Percentiles rank a stretch among this genome's conserved stretches.
phyloP scores from a whole-genome alignment of 305 asterid species.

The Lippia alba region DNA sequence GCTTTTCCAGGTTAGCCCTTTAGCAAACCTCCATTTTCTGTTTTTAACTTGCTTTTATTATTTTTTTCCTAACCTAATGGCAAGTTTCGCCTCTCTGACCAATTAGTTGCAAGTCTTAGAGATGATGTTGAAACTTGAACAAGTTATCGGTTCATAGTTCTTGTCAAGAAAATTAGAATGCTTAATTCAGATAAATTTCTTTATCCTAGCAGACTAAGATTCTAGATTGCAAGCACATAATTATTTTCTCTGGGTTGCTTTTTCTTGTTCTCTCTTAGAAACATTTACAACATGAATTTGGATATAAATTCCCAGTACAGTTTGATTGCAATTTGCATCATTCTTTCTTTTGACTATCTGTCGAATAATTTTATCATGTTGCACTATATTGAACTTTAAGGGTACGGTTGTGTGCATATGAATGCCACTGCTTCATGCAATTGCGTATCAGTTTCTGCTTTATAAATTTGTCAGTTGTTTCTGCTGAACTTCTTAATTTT shows the following conservation, averaged over 20 bases:
- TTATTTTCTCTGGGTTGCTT: conserved; percentile 1
- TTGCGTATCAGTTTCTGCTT: conserved; percentile 26
- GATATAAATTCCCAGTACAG: conserved; percentile 1
- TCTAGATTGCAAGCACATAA: not conserved
- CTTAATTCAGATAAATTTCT: conserved; percentile 3
- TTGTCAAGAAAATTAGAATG: conserved; percentile 25
- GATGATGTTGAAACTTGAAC: not conserved
- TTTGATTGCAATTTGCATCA: not conserved
- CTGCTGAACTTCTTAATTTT: conserved; percentile 36
- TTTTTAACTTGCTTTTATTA: conserved; percentile 22
- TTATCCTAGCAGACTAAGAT: not conserved
- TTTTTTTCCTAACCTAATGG: conserved; percentile 1
- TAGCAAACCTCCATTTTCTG: not conserved
- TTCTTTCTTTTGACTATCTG: not conserved
- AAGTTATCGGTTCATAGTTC: not conserved
- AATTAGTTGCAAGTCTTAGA: not conserved
- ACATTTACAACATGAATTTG: not conserved
- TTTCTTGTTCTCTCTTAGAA: conserved; percentile 5
- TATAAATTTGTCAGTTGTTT: conserved; percentile 29
- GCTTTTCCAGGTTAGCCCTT: conserved; percentile 78
- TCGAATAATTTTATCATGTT: not conserved
- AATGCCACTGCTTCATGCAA: conserved; percentile 9
- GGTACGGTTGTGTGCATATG: no score
- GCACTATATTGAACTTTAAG: not conserved
- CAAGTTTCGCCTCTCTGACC: not conserved